A percentile compares a stretch with the other conserved stretches of the same genome.
phyloP scores from a whole-genome alignment of 495 filamentous ascomycete genomes.

The Tuber brumale region DNA sequence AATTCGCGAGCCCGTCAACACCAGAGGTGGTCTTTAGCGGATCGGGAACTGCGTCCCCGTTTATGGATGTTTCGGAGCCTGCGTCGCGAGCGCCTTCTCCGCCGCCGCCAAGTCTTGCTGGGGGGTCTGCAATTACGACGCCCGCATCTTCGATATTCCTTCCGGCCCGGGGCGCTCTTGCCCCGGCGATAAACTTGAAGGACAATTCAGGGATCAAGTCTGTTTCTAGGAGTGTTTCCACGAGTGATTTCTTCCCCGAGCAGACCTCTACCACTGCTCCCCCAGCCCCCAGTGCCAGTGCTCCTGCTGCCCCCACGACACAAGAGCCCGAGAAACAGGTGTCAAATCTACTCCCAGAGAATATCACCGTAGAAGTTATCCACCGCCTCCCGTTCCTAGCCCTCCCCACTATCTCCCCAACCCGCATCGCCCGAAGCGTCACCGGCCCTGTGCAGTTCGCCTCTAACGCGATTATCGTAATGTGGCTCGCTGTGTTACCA shows the following conservation, averaged over 20 bases:
- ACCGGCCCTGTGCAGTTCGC: neutral
- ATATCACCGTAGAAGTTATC: neutral
- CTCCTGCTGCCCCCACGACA: neutral
- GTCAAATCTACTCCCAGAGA: neutral
- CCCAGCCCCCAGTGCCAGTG: neutral
- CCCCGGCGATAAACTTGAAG: slow-evolving; percentile 26
- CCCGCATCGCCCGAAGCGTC: neutral
- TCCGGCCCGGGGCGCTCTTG: slow-evolving; percentile 7
- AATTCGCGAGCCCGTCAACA: slow-evolving; percentile 27
- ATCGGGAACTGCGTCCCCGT: slow-evolving; percentile 16
- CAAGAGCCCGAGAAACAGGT: neutral
- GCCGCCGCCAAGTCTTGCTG: slow-evolving; percentile 25
- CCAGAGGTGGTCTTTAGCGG: slow-evolving; percentile 24
- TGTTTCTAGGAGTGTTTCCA: slow-evolving; percentile 17
- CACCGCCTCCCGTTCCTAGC: neutral
- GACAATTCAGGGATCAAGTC: slow-evolving; percentile 15
- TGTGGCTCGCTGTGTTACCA: neutral
- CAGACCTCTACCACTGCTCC: neutral
- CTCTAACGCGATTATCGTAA: neutral
- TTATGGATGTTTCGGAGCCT: slow-evolving; percentile 23
- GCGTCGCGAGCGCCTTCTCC: slow-evolving; percentile 22
- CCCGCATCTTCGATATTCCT: slow-evolving; percentile 28
- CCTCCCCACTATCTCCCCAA: neutral
- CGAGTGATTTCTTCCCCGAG: slow-evolving; percentile 13
- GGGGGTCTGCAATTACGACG: slow-evolving; percentile 21